phyloP scores from a whole-genome alignment of 805 yeast genomes.

The Barnettozyma siamensis region DNA sequence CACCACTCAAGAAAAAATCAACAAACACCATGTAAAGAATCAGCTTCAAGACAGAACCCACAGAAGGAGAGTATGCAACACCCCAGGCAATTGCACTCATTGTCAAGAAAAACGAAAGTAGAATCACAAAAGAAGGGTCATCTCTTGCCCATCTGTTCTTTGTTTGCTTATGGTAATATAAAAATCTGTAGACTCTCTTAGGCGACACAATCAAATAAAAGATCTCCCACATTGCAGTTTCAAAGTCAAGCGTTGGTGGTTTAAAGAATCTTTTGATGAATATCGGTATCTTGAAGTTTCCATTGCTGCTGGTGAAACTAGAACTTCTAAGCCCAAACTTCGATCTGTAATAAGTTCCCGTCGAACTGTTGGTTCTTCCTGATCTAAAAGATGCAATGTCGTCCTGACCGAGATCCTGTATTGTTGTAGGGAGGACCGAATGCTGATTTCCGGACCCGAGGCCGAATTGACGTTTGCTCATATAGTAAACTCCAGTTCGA shows the following conservation, averaged over 20 bases:
- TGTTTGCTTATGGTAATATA: constrained; percentile 78
- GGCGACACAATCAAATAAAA: constrained; percentile 69
- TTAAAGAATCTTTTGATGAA: constrained; percentile 45
- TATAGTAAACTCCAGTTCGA: too few relatives aligned
- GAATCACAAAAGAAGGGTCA: constrained; percentile 82
- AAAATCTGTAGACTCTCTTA: constrained; percentile 71
- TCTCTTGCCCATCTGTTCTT: constrained; percentile 82
- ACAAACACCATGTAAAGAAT: constrained; percentile 78
- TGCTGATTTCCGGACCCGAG: constrained; percentile 1
- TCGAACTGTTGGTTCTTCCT: constrained; percentile 15
- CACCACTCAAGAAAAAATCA: constrained; percentile 72
- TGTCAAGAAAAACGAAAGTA: constrained; percentile 59
- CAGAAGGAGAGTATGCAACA: constrained; percentile 62
- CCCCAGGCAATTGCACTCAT: constrained; percentile 90
- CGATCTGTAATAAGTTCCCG: constrained; percentile 1
- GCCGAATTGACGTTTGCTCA: constrained; percentile 7
- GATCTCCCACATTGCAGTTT: constrained; percentile 91
- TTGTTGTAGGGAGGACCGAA: constrained; percentile 15
- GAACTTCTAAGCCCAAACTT: constrained; percentile 11
- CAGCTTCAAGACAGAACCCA: constrained; percentile 56
- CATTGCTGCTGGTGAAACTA: constrained; percentile 5
- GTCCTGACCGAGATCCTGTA: constrained; percentile 16
- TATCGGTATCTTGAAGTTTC: constrained; percentile 27
- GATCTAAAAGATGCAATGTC: constrained; percentile 22
- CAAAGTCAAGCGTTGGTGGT: constrained; percentile 83